These are phyloP conservation scores for Coelastrella sp. DNA, from an alignment of 139 green algal genomes.

Conservation along the genomic window DNA sequence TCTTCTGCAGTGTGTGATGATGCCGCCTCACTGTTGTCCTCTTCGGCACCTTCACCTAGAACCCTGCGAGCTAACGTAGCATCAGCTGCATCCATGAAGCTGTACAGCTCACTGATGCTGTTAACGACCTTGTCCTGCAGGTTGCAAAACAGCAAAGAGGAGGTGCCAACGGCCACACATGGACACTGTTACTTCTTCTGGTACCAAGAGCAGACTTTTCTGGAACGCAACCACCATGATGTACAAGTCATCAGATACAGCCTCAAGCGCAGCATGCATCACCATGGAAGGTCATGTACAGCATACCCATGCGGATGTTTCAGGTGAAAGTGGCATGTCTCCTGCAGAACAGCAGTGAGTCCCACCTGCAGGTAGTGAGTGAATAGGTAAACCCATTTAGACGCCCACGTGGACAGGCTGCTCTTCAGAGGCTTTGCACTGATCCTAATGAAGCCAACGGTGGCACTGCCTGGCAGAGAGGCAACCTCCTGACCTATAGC, in stretches of 20 bases:
- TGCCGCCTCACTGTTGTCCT: neutral
- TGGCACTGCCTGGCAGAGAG: conserved; percentile 65
- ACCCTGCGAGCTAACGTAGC: conserved; percentile 71
- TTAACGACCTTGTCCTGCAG: conserved; percentile 67
- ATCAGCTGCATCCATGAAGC: conserved; percentile 85
- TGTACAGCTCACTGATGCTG: conserved; percentile 80
- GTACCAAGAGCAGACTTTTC: too few relatives aligned
- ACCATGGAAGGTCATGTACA: neutral
- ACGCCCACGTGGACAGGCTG: conserved; percentile 65
- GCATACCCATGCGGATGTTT: neutral
- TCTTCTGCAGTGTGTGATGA: neutral
- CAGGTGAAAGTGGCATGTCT: too few relatives aligned
- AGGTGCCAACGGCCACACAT: neutral
- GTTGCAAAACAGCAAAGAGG: neutral
- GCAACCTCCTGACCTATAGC: conserved; percentile 77
- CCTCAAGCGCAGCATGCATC: neutral
- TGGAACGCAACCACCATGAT: neutral
- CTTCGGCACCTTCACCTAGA: conserved; percentile 55
- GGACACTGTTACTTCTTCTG: too few relatives aligned
- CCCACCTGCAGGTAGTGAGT: conserved; percentile 82
- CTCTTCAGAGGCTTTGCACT: conserved; percentile 88
- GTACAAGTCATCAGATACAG: neutral
- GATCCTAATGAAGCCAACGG: conserved; percentile 85
- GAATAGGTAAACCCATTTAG: conserved; percentile 90
- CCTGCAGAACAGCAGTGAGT: neutral